Base-by-base conservation (phyloP, 352 stramenopile species). In the Saprolegnia parasitica region DNA sequence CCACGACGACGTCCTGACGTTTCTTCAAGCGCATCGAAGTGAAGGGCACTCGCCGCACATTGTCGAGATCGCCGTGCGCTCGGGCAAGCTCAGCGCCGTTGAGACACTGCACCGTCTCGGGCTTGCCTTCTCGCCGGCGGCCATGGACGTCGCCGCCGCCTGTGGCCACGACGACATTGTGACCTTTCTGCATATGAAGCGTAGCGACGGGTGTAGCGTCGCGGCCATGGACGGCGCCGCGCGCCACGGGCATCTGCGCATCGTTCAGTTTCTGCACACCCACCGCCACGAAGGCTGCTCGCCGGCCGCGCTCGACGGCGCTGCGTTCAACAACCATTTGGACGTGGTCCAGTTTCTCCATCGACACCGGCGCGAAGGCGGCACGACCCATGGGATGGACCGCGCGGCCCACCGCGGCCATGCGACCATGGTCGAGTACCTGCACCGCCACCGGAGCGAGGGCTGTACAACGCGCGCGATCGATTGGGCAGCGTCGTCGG, bases 311-410 rank as follows among this genome's bases (percentile, higher is more conserved):
- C 13, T 60, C 11, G 52, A 60, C 20, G 24, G 13, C 35, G 52
- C 52, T 9, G 52, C 52, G 13, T 42, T 60, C 8, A 60, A 60
- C 52, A 60, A 60, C 35, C 52, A 60, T 24, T n/a, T 60, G 16
- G 13, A 15, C 20, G n/a, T 60, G 1, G 52, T 60, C 1, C 52
- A 24, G 13, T 60, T 13, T 60, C n/a, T 60, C 11, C 52, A 60
- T 24, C 24, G 35, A 9, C 16, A 16, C 35, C 52, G 52, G 35
- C 52, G 35, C 8, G 52, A 60, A 60, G 52, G 52, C n/a, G 52
- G 13, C 52, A 60, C 52, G 4, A 4, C 52, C 13, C 24, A 40
- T 10, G 52, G 11, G 3, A 42, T 60, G 35, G 52, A 60, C 35
- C 24, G 52, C 1, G 52, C 52, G 35, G 52, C 52, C 35, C 52